Base-by-base conservation (phyloP, 768 basidiomycete genomes). In the Harrya chromipes region DNA sequence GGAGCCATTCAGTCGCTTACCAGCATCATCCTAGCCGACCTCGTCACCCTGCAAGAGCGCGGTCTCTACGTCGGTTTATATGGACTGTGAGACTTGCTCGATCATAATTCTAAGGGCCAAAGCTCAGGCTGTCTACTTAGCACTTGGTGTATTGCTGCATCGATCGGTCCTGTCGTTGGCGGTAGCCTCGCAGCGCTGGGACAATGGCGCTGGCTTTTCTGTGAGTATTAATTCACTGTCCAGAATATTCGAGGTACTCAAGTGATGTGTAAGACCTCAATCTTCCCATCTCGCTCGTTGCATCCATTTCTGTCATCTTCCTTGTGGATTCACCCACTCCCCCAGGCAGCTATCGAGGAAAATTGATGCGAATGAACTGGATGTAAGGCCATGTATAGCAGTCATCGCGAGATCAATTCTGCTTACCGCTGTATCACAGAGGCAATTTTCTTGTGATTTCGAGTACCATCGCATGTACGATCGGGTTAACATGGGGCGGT, bases 21-120 rank as follows among this genome's bases (percentile, higher is more conserved):
- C 2, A 69, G 70, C 7, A 77, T 80, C 35, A 64, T 80, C 36
- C 44, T 77, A 5, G 62, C 69, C 13, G 79, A 81, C 50, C 57
- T 81, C 3, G 74, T 80, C 12, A 68, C 76, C 4, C 64, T 81
- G 8, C 38, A 60, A 12, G 74, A 78, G 38, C 70, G 79, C 7
- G 79, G 79, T 3, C 31, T 52, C 1, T 75, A 69, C 51, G 54
- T 60, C 3, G 72, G 70, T 8, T 43, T 78, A 16, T 61, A 74
- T 17, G 73, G 63, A 20, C 47, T 74, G 70, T 70, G 33, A 47
- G 68, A 20, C 9, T 1, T 43, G 12, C 16, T 40, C 16, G 16
- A 42, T 20, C 14, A 17, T 31, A 5, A 13, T 9, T 10, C 0
- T 2, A 5, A 27, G 1, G 16, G 26, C 6, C 12, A 10, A 6